Evolutionary conservation across 352 stramenopile species (phyloP).

Genomic region (Phytophthora sp.): DNA sequence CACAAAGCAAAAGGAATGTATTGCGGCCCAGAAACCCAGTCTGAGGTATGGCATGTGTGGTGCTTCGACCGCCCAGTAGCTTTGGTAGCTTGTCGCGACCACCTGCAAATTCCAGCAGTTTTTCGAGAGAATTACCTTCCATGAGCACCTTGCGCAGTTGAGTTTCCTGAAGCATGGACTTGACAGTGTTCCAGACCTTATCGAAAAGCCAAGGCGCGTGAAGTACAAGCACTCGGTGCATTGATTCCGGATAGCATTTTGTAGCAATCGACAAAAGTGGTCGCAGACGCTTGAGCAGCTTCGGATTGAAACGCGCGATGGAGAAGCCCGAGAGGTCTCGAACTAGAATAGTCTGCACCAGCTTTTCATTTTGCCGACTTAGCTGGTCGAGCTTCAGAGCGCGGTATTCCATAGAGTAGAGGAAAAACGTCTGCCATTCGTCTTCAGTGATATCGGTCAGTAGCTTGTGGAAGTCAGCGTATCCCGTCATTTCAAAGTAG

Average conservation of each 20-base stretch:
- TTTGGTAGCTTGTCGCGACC: constrained; percentile 60
- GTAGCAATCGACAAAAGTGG: constrained; percentile 52
- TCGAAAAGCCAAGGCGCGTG: constrained; percentile 78
- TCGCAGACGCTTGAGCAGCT: constrained; percentile 53
- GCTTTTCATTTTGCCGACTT: constrained; percentile 54
- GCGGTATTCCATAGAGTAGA: constrained; percentile 81
- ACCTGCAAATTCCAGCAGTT: constrained; percentile 52
- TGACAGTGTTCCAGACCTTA: constrained; percentile 67
- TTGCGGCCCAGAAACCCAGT: constrained; percentile 69
- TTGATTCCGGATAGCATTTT: constrained; percentile 71
- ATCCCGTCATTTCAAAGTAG: constrained; percentile 78
- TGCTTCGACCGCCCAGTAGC: constrained; percentile 61
- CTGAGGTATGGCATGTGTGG: constrained; percentile 59
- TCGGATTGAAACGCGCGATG: constrained; percentile 62
- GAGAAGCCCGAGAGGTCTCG: constrained; percentile 74
- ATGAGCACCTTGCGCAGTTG: constrained; percentile 70
- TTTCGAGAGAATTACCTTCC: constrained; percentile 51
- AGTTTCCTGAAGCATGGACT: constrained; percentile 66
- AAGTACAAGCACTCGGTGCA: constrained; percentile 60
- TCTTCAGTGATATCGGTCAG: constrained; percentile 66
- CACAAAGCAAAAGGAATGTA: constrained; percentile 69
- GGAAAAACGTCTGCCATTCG: constrained; percentile 71
- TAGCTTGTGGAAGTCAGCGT: constrained; percentile 64
- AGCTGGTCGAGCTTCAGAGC: constrained; percentile 70
- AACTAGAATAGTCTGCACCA: constrained; percentile 70